Conservation (phyloP, 768 basidiomycete species). For the Termitomyces sp. region DNA sequence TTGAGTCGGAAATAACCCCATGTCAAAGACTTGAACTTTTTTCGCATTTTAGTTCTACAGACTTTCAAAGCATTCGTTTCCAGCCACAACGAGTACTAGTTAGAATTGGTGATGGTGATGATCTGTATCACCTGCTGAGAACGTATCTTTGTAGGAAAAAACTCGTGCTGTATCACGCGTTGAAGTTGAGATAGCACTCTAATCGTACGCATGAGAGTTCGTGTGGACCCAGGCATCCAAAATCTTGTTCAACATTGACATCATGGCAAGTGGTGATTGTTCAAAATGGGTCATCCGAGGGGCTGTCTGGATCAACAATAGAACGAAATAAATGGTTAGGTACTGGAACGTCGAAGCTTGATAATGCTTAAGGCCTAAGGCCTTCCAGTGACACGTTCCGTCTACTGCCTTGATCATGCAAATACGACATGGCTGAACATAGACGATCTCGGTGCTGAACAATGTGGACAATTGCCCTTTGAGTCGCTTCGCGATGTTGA, state of each 20-base stretch:
- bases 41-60: background rate
- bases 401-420: too few relatives aligned
- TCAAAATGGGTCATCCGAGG: background rate
- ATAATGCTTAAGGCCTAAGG: background rate
- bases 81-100: too few relatives aligned
- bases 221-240: background rate
- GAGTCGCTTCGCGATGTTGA: background rate
- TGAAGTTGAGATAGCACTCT: background rate
- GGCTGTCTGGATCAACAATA: background rate
- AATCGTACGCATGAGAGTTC: background rate
- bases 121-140: background rate
- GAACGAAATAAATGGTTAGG: background rate
- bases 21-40: background rate
- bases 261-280: background rate
- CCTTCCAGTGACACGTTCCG: background rate
- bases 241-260: background rate
- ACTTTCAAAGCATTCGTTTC: background rate
- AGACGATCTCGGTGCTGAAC: too few relatives aligned
- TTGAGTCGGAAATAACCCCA: background rate
- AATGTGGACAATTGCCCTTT: background rate
- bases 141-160: background rate
- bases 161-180: slow-evolving; percentile 6
- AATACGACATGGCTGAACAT: too few relatives aligned
- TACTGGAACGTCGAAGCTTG: background rate
- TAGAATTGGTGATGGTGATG: background rate